Percentiles rank a stretch among this genome's conserved stretches.
Evolutionary conservation across 2,329 filamentous ascomycete genomes (phyloP).

Genomic region (Grosmannia serpens): DNA sequence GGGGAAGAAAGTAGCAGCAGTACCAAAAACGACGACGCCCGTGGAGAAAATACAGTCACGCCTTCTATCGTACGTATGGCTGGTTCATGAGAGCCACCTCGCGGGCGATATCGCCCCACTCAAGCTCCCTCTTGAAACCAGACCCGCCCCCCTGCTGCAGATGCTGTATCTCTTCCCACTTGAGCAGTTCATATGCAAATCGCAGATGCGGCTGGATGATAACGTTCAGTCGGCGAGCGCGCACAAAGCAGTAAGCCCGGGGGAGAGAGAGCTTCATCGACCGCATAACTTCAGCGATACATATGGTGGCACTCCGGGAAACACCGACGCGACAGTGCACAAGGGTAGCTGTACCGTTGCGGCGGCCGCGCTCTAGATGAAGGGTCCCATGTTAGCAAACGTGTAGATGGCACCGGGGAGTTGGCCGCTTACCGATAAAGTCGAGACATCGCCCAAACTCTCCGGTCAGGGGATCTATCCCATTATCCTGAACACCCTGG

Average conservation of each 20-base stretch:
- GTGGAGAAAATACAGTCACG: neutral
- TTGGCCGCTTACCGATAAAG: conserved; percentile 68
- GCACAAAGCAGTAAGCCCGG: conserved; percentile 89
- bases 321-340: conserved; percentile 96
- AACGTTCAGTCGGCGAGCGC: conserved; percentile 84
- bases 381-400: neutral
- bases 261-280: conserved; percentile 71
- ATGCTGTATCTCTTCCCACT: conserved; percentile 80
- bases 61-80: conserved; percentile 62
- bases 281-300: conserved; percentile 97
- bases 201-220: conserved; percentile 95
- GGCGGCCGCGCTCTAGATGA: conserved; percentile 60
- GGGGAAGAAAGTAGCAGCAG: neutral
- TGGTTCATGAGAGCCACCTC: conserved; percentile 95
- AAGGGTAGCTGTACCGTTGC: conserved; percentile 69
- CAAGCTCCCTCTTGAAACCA: conserved; percentile 61
- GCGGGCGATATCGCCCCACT: conserved; percentile 79
- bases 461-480: conserved; percentile 79
- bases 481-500: conserved; percentile 87
- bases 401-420: neutral
- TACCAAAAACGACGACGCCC: neutral
- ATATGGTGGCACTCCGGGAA: conserved; percentile 90
- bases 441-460: conserved; percentile 78
- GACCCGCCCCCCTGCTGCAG: conserved; percentile 5
- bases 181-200: conserved; percentile 89